Percentiles rank a stretch among this genome's conserved stretches.
Conservation (phyloP, 163 green algal genomes). For the Prototheca stagnorum region DNA sequence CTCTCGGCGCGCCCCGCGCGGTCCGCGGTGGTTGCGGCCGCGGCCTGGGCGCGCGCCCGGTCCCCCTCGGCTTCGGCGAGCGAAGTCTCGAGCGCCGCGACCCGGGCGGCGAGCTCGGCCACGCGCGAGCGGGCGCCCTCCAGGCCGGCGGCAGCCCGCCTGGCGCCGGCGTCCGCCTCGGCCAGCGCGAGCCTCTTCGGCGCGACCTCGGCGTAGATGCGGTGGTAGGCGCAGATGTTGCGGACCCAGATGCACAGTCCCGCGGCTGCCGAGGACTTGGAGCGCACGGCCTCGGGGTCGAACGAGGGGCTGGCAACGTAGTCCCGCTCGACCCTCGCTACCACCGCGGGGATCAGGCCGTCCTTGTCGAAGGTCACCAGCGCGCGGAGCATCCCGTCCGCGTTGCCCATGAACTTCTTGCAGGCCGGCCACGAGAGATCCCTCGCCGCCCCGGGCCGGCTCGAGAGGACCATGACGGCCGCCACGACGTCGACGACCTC, state of each 20-base stretch:
- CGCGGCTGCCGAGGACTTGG: slow-evolving; percentile 74
- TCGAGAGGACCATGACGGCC: slow-evolving; percentile 75
- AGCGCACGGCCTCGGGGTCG: slow-evolving; percentile 61
- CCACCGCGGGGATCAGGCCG: slow-evolving; percentile 30
- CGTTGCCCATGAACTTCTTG: slow-evolving; percentile 89
- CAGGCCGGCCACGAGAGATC: slow-evolving; percentile 70
- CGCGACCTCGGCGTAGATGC: slow-evolving; percentile 85
- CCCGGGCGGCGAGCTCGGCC: slow-evolving; percentile 66
- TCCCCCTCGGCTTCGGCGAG: slow-evolving; percentile 80
- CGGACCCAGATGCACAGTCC: slow-evolving; percentile 82
- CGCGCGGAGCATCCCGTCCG: slow-evolving; percentile 76
- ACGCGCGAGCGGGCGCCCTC: slow-evolving; percentile 61
- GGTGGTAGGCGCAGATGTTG: slow-evolving; percentile 94
- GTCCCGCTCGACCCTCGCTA: slow-evolving; percentile 68
- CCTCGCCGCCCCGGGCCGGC: slow-evolving; percentile 30
- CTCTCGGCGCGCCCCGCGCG: slow-evolving; percentile 76
- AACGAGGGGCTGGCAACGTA: slow-evolving; percentile 68
- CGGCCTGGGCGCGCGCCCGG: background rate
- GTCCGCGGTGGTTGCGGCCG: slow-evolving; percentile 66
- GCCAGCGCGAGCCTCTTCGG: slow-evolving; percentile 69
- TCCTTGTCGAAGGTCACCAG: slow-evolving; percentile 87
- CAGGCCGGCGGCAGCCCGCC: slow-evolving; percentile 73
- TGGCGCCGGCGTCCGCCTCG: slow-evolving; percentile 72
- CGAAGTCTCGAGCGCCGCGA: slow-evolving; percentile 70
- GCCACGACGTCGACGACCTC: slow-evolving; percentile 68